phyloP scores from a whole-genome alignment of 169 alveolate species.

The Eimeria falciformis region DNA sequence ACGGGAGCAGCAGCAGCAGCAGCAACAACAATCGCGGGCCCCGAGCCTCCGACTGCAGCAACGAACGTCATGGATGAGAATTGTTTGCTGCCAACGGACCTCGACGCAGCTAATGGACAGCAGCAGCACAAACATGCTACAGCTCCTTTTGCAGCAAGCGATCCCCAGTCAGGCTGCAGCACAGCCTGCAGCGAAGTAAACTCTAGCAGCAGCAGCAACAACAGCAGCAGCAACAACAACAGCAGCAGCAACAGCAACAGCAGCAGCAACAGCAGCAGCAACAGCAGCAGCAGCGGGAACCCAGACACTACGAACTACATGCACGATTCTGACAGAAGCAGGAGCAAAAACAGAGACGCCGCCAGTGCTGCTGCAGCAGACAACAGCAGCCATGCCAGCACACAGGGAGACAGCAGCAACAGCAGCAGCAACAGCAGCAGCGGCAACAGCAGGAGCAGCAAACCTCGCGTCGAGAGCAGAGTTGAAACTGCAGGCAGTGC shows the following conservation, averaged over 20 bases:
- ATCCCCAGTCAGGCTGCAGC: too few species aligned
- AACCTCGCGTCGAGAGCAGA: background rate
- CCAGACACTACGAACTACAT: background rate
- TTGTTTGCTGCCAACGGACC: too few species aligned
- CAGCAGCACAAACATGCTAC: too few species aligned
- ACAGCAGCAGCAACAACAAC: background rate
- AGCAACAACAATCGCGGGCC: background rate
- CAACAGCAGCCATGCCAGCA: background rate
- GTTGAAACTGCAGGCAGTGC: background rate
- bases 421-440: background rate
- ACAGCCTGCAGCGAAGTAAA: too few species aligned
- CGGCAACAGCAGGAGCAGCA: background rate
- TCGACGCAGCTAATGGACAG: too few species aligned
- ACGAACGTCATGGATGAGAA: too few species aligned
- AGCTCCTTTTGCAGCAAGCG: too few species aligned
- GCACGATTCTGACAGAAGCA: background rate
- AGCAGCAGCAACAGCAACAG: background rate
- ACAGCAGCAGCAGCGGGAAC: background rate
- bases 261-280: slow-evolving; percentile 5
- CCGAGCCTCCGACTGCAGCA: too few species aligned
- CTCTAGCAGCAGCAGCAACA: slow-evolving; percentile 7
- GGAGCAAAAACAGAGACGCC: slow-evolving; percentile 46
- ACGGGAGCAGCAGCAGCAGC: background rate
- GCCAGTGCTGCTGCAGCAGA: background rate
- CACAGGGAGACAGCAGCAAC: background rate